A percentile compares a stretch with the other conserved stretches of the same genome.
These are phyloP conservation scores for Aspergillus sp. DNA, from an alignment of 2,329 filamentous ascomycete genomes.

Conservation along the genomic window DNA sequence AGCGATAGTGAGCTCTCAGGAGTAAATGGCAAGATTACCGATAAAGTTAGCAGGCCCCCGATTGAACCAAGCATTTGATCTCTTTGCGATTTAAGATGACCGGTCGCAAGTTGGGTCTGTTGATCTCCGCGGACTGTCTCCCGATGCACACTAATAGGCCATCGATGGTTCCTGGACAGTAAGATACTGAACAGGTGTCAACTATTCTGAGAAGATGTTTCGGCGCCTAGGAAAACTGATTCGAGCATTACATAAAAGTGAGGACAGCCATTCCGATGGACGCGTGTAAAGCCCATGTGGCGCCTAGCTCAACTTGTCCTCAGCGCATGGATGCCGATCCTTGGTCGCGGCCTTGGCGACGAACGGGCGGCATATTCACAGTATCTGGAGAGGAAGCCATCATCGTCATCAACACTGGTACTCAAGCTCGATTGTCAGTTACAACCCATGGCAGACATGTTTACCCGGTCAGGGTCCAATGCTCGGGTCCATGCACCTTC, in stretches of 20 bases:
- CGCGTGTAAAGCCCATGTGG: slow-evolving; percentile 2
- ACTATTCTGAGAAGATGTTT: too few species aligned
- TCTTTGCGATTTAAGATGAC: not conserved
- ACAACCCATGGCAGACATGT: not conserved
- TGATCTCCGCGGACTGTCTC: not conserved
- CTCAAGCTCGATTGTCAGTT: too few species aligned
- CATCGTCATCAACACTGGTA: not conserved
- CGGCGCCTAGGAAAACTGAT: not conserved
- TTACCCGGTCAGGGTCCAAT: slow-evolving; percentile 4
- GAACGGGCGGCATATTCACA: too few species aligned
- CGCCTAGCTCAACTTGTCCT: not conserved
- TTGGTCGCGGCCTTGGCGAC: slow-evolving; percentile 1
- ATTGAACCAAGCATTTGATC: not conserved
- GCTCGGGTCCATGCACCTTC: not conserved
- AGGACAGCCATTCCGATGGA: not conserved
- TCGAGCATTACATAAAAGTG: slow-evolving; percentile 1
- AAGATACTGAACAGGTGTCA: slow-evolving; percentile 2
- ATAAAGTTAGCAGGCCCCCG: not conserved
- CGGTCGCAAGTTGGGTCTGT: not conserved
- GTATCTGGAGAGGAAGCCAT: too few species aligned
- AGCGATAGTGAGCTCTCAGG: not conserved
- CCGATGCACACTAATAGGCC: not conserved
- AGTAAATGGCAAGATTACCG: not conserved
- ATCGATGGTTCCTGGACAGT: not conserved
- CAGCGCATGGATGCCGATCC: slow-evolving; percentile 5